Base-by-base conservation (phyloP, 1,284 basidiomycete species). In the Boletellus dicymbophilus region DNA sequence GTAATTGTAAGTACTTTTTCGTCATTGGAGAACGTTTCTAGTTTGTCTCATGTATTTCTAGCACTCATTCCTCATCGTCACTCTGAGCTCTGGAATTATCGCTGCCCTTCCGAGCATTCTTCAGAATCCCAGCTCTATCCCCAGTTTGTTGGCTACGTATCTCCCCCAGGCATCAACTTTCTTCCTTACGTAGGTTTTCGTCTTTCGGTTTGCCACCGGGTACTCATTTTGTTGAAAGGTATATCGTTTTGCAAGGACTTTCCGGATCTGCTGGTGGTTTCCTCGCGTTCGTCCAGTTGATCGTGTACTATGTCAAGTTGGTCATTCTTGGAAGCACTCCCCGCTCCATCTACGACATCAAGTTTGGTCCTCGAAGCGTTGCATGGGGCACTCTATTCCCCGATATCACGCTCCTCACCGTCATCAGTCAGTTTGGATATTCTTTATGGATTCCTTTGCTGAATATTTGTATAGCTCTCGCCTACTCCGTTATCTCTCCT, bases 401-500 rank as follows among this genome's bases (percentile, higher is more conserved):
- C n/a, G 63, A 58, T 23, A 79, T 84, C 28, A 93, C 92, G 0
- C 79, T 95, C 2, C 72, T 95, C 43, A 78, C 82, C 30, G 85
- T 91, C 37, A 92, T 95, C 67, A 79, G 89, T 90, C 53, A 60
- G 87, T 79, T 30, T 23, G 25, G 7, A 18, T 25, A 6, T 23
- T 21, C 2, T 5, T 33, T 21, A 10, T 12, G 15, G 37, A 38
- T 20, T 36, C 26, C 12, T 18, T 34, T 26, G 36, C 48, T 61
- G 22, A 68, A 18, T 10, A 44, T n/a, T 42, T 26, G 9, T 48
- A 16, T 52, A 86, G 84, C 81, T 5, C 66, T 86, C 34, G 85
- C 83, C 4, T 99, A 99, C 74, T 88, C 87, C 44, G 81, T 97
- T 66, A 96, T 99, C 59, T 88, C 93, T 2, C 96, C 96, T 0